phyloP scores from a whole-genome alignment of 768 basidiomycete genomes.

The Collybia sordida region DNA sequence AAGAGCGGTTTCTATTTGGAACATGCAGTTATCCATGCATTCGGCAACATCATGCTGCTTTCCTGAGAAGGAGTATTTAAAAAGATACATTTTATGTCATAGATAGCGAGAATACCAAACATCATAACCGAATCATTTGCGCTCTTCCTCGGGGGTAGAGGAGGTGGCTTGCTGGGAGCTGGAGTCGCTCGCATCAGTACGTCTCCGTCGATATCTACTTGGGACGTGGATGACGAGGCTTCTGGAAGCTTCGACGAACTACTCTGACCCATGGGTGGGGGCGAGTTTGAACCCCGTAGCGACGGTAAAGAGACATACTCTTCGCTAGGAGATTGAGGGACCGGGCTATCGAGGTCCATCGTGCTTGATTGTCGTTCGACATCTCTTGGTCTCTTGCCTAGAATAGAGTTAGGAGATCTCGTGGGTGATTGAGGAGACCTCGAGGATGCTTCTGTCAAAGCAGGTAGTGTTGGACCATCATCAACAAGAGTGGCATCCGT shows the following conservation, averaged over 20 bases:
- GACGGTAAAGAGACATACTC: slow-evolving; percentile 32
- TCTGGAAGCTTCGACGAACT: slow-evolving; percentile 27
- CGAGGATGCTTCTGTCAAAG: slow-evolving; percentile 21
- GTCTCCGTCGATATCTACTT: slow-evolving; percentile 29
- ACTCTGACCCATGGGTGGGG: slow-evolving; percentile 20
- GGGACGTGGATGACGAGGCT: slow-evolving; percentile 28
- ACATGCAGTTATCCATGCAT: slow-evolving; percentile 99
- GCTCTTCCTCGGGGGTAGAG: slow-evolving; percentile 55
- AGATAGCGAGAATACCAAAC: slow-evolving; percentile 57
- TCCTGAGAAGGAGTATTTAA: slow-evolving; percentile 42
- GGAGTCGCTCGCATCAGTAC: slow-evolving; percentile 30
- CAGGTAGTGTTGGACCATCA: slow-evolving; percentile 48
- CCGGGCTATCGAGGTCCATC: slow-evolving; percentile 59
- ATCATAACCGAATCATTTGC: slow-evolving; percentile 79
- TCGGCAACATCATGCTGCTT: slow-evolving; percentile 98
- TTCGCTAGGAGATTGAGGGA: slow-evolving; percentile 34
- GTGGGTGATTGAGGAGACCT: slow-evolving; percentile 27
- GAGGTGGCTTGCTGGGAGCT: slow-evolving; percentile 43
- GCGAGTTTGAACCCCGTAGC: slow-evolving; percentile 24
- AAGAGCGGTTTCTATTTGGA: slow-evolving; percentile 93
- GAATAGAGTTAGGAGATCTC: slow-evolving; percentile 49
- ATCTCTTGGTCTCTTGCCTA: slow-evolving; percentile 70
- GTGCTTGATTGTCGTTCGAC: slow-evolving; percentile 36
- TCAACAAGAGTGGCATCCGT: slow-evolving; percentile 89
- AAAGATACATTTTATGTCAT: not conserved